Evolutionary conservation across 2,329 filamentous ascomycete species (phyloP).

Genomic region (Nannizziopsis barbatae): DNA sequence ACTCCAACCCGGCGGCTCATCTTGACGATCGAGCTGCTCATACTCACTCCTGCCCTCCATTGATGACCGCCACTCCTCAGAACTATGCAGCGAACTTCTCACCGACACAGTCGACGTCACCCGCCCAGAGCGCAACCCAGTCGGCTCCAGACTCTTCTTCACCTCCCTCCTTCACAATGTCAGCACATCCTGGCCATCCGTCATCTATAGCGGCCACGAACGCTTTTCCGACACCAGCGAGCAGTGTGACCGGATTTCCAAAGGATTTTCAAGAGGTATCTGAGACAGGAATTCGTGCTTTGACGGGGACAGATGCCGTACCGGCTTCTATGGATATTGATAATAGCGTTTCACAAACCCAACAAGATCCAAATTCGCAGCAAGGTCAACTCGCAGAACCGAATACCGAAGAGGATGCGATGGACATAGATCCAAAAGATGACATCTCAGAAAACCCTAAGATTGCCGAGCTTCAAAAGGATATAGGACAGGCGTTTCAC

Average conservation of each 20-base stretch:
- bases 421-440: conserved; percentile 31
- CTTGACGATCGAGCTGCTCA: conserved; percentile 20
- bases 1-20: conserved; percentile 5
- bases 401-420: conserved; percentile 24
- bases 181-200: conserved; percentile 34
- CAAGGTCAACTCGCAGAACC: not conserved
- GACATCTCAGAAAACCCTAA: conserved; percentile 21
- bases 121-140: conserved; percentile 35
- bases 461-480: conserved; percentile 35
- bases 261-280: conserved; percentile 23
- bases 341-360: conserved; percentile 2
- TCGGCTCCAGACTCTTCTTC: conserved; percentile 32
- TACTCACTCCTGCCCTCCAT: conserved; percentile 32
- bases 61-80: conserved; percentile 41
- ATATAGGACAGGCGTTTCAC: conserved; percentile 39
- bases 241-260: conserved; percentile 32
- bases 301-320: conserved; percentile 17
- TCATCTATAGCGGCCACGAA: conserved; percentile 30
- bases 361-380: not conserved
- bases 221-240: conserved; percentile 38
- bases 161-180: conserved; percentile 35
- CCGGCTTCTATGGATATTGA: conserved; percentile 17
- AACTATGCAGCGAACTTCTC: conserved; percentile 39
- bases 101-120: conserved; percentile 35
- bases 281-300: conserved; percentile 9